These are phyloP conservation scores for Pterocarpus macrocarpus DNA, from an alignment of 306 rosid species.

Conservation along the genomic window DNA sequence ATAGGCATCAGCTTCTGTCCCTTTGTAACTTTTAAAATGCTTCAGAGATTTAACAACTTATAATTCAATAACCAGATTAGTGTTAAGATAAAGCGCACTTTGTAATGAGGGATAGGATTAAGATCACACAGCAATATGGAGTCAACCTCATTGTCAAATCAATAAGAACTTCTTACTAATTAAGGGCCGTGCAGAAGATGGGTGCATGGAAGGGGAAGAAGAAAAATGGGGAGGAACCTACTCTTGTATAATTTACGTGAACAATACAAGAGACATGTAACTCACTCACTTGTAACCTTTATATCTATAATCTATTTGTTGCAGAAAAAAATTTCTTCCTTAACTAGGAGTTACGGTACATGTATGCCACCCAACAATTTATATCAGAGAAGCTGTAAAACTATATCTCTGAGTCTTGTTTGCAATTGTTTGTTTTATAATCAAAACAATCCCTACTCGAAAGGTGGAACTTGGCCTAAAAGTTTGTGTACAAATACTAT, in stretches of 20 bases:
- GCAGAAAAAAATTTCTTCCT: too few relatives aligned
- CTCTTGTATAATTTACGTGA: background rate
- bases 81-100: conserved; percentile 55
- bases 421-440: too few relatives aligned
- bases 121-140: conserved; percentile 20
- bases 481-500: too few relatives aligned
- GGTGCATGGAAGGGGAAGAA: too few relatives aligned
- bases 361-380: too few relatives aligned
- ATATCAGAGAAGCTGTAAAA: too few relatives aligned
- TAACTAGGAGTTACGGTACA: too few relatives aligned
- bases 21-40: conserved; percentile 12
- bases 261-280: background rate
- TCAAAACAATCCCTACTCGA: too few relatives aligned
- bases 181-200: conserved; percentile 23
- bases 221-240: too few relatives aligned
- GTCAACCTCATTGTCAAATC: conserved; percentile 47
- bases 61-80: conserved; percentile 22
- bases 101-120: conserved; percentile 24
- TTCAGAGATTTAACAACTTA: background rate
- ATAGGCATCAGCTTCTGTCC: conserved; percentile 38
- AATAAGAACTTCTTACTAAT: background rate
- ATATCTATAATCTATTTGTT: too few relatives aligned
- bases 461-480: too few relatives aligned
- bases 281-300: background rate
- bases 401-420: too few relatives aligned